phyloP scores from a whole-genome alignment of 1,284 basidiomycete species.

The Lignosus rhinocerotis region DNA sequence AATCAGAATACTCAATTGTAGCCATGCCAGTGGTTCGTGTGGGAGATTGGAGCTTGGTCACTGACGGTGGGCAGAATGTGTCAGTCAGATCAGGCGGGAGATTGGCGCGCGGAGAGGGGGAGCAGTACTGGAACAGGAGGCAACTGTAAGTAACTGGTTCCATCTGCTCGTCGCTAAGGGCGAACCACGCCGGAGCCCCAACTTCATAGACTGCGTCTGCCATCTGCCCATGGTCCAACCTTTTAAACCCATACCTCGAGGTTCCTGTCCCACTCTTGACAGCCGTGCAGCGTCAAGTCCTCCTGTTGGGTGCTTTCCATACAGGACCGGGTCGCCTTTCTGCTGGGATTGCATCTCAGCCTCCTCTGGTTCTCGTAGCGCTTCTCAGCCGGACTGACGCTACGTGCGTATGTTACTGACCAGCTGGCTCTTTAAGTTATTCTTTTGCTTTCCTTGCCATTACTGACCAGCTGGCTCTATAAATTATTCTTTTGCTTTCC shows the following conservation, averaged over 20 bases:
- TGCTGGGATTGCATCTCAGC: slow-evolving; percentile 33
- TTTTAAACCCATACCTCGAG: slow-evolving; percentile 14
- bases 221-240: slow-evolving; percentile 8
- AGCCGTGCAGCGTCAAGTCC: slow-evolving; percentile 23
- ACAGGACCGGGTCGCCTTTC: slow-evolving; percentile 24
- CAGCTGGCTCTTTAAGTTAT: slow-evolving; percentile 25
- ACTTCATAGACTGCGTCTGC: slow-evolving; percentile 6
- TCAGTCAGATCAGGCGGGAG: slow-evolving; percentile 18
- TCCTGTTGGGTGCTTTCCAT: slow-evolving; percentile 24
- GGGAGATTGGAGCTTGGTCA: too few species aligned
- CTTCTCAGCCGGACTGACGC: slow-evolving; percentile 31
- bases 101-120: slow-evolving; percentile 14
- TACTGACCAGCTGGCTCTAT: slow-evolving; percentile 25
- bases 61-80: slow-evolving; percentile 8
- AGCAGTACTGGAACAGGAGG: too few species aligned
- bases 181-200: slow-evolving; percentile 4
- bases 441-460: slow-evolving; percentile 5
- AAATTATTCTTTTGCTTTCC: slow-evolving; percentile 11
- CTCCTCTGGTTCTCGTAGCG: slow-evolving; percentile 29
- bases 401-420: slow-evolving; percentile 26
- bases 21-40: slow-evolving; percentile 4
- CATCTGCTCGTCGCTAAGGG: slow-evolving; percentile 26
- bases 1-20: neutral
- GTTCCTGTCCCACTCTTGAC: slow-evolving; percentile 17
- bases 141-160: slow-evolving; percentile 1